Conservation (phyloP, 495 filamentous ascomycete species). For the Cudoniella acicularis region DNA sequence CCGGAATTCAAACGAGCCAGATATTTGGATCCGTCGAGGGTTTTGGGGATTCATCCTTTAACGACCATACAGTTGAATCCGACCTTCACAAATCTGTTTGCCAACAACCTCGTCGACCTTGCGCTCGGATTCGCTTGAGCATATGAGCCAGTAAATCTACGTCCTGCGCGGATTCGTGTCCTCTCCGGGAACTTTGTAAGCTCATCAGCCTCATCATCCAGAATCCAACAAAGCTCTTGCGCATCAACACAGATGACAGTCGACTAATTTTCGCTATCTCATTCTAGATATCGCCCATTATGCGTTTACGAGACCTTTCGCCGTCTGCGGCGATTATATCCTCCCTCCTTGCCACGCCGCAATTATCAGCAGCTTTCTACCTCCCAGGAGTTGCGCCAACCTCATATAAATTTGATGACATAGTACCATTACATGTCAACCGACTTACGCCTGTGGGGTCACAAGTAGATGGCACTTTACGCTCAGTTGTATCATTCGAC, state of each 20-base stretch:
- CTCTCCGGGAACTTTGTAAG: background rate
- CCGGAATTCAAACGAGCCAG: background rate
- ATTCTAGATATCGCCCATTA: conserved; percentile 26
- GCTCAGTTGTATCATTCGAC: conserved; percentile 90
- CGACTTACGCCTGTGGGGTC: conserved; percentile 81
- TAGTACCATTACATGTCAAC: conserved; percentile 90
- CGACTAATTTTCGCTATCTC: background rate
- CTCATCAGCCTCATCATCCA: background rate
- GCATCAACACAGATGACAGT: background rate
- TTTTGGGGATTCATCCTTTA: background rate
- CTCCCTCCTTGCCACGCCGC: conserved; percentile 41
- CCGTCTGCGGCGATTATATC: conserved; percentile 44
- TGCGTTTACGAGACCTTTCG: conserved; percentile 45
- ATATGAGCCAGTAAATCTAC: background rate
- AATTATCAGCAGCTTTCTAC: conserved; percentile 78
- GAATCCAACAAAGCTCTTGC: background rate
- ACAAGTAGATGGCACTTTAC: conserved; percentile 67
- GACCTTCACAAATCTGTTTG: background rate
- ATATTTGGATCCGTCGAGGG: background rate
- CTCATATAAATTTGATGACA: conserved; percentile 70
- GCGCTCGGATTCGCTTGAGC: background rate
- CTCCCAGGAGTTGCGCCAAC: conserved; percentile 95
- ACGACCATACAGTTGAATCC: background rate
- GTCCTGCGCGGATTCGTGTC: background rate
- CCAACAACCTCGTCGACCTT: background rate